Base-by-base conservation (phyloP, 140 eudicot genomes). In the Senecio squalidus region DNA sequence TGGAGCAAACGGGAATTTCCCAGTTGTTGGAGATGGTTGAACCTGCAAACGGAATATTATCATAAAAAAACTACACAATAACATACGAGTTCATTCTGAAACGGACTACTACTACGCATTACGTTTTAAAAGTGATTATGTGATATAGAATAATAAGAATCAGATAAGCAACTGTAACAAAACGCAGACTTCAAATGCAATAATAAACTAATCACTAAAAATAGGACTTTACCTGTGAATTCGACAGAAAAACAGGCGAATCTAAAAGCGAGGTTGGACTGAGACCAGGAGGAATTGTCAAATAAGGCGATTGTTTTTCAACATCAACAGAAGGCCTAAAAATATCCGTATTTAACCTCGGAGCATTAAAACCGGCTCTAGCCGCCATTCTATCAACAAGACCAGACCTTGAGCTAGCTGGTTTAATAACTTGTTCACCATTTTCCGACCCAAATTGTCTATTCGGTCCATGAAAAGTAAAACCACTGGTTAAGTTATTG, bases 21-120 rank as follows among this genome's bases (percentile, higher is more conserved):
- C 95, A 0, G 91, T 82, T 40, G 95, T 86, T 64, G 95, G 95
- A 70, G 91, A 85, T 58, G 88, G 87, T 60, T 66, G 82, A 62
- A 73, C 87, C 91, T 86, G 84, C 13, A 34, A 39, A 18, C 9
- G 0, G 40, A 51, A 47, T 27, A n/a, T n/a, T n/a, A n/a, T n/a
- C n/a, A n/a, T n/a, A n/a, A n/a, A n/a, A n/a, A n/a, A n/a, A n/a
- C n/a, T n/a, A n/a, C n/a, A n/a, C n/a, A n/a, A n/a, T n/a, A n/a
- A n/a, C n/a, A n/a, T n/a, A n/a, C n/a, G n/a, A n/a, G n/a, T n/a
- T n/a, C n/a, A n/a, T n/a, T n/a, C n/a, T n/a, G n/a, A 36, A 10
- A 13, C 43, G 15, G 2, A 36, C 4, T n/a, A n/a, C n/a, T n/a
- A n/a, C n/a, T n/a, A n/a, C n/a, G n/a, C n/a, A n/a, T n/a, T n/a